These are phyloP conservation scores for Diacronema lutheri DNA, from an alignment of 78 protist genomes.

Conservation along the genomic window DNA sequence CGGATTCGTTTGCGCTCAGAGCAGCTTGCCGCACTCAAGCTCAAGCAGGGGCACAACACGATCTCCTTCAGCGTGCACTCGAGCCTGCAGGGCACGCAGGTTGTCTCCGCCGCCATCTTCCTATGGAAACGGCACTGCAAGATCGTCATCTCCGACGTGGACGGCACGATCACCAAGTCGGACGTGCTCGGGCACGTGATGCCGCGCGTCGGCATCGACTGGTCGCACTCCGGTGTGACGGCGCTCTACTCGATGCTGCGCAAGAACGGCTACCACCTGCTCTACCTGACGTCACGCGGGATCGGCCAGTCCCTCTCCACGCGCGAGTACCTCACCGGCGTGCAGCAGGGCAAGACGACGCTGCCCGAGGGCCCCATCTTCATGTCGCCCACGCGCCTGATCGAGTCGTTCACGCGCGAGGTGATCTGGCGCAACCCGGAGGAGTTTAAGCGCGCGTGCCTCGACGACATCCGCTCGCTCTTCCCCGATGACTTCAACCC, in stretches of 20 bases:
- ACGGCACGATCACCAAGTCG: constrained; percentile 93
- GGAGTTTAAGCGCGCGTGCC: constrained; percentile 89
- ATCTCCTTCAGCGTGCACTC: constrained; percentile 70
- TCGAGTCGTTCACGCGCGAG: constrained; percentile 73
- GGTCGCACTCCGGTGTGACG: constrained; percentile 92
- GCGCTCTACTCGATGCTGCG: constrained; percentile 64
- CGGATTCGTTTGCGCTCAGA: background rate
- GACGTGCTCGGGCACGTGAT: constrained; percentile 91
- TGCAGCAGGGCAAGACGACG: constrained; percentile 34
- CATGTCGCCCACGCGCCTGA: constrained; percentile 83
- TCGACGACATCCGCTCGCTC: constrained; percentile 64
- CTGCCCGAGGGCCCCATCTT: constrained; percentile 93
- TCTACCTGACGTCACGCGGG: constrained; percentile 86
- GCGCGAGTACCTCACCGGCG: constrained; percentile 17
- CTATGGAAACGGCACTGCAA: constrained; percentile 63
- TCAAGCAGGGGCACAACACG: constrained; percentile 72
- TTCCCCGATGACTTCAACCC: constrained; percentile 75
- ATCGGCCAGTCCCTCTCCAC: constrained; percentile 74
- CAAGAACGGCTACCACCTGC: constrained; percentile 82
- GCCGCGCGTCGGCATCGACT: constrained; percentile 84
- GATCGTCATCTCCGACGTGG: constrained; percentile 88
- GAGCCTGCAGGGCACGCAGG: constrained; percentile 63
- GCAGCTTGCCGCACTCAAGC: constrained; percentile 53
- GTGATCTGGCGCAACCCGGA: constrained; percentile 15
- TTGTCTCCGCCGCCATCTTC: constrained; percentile 44